Evolutionary conservation across 1,284 basidiomycete genomes (phyloP).

Genomic region (Kalmanozyma brasiliensis): DNA sequence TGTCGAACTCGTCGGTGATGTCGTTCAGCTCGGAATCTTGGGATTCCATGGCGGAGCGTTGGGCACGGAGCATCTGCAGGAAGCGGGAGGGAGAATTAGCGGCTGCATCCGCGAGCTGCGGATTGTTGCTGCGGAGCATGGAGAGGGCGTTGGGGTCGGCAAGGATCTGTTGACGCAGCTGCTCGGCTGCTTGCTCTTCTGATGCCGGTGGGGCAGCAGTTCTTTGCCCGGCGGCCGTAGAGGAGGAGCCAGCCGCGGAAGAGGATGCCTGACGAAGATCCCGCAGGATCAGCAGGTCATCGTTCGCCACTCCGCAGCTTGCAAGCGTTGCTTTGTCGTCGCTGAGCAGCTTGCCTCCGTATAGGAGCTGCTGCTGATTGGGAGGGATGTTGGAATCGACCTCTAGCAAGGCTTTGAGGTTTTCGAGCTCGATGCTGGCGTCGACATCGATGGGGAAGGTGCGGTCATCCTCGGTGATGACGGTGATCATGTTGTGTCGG

Average conservation of each 20-base stretch:
- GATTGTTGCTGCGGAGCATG: slow-evolving; percentile 73
- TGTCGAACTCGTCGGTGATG: slow-evolving; percentile 79
- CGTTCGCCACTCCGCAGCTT: slow-evolving; percentile 53
- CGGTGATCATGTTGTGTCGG: slow-evolving; percentile 55
- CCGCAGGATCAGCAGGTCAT: slow-evolving; percentile 54
- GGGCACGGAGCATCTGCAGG: slow-evolving; percentile 36
- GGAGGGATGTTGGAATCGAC: slow-evolving; percentile 55
- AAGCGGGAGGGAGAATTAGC: slow-evolving; percentile 18
- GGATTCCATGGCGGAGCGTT: slow-evolving; percentile 32
- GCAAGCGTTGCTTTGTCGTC: slow-evolving; percentile 50
- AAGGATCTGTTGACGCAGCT: slow-evolving; percentile 86
- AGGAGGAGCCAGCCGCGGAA: neutral
- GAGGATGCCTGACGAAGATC: slow-evolving; percentile 17
- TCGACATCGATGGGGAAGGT: slow-evolving; percentile 61
- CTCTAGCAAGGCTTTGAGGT: slow-evolving; percentile 61
- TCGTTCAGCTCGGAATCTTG: slow-evolving; percentile 70
- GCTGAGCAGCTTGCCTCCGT: slow-evolving; percentile 35
- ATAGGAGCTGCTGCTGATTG: slow-evolving; percentile 48
- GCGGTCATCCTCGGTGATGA: slow-evolving; percentile 57
- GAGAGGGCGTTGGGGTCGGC: slow-evolving; percentile 83
- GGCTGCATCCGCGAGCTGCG: slow-evolving; percentile 44
- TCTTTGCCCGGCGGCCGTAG: neutral
- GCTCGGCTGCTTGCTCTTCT: slow-evolving; percentile 79
- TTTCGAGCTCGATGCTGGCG: slow-evolving; percentile 59
- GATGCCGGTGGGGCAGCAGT: slow-evolving; percentile 69